Conservation (phyloP, 2,329 filamentous ascomycete species). For the Elsinoe perseae region DNA sequence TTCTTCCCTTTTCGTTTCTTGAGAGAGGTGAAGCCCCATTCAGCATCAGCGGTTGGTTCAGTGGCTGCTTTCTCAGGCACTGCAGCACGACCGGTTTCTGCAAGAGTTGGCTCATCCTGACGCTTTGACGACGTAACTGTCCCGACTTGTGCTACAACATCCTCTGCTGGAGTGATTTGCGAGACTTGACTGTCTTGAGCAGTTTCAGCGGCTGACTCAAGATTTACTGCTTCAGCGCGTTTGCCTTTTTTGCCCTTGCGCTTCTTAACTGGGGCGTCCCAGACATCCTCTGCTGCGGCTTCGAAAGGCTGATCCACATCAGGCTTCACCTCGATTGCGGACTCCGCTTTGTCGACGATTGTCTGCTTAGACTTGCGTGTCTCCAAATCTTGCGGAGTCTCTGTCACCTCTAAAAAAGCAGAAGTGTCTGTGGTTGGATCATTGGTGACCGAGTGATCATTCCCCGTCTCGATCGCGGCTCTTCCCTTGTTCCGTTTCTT, state of each 20-base stretch:
- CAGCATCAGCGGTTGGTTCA: slow-evolving; percentile 6
- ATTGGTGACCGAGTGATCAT: not conserved
- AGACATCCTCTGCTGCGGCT: slow-evolving; percentile 13
- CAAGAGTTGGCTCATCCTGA: not conserved
- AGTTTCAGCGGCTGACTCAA: slow-evolving; percentile 14
- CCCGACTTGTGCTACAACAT: not conserved
- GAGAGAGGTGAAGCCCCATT: slow-evolving; percentile 7
- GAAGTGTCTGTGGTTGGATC: not conserved
- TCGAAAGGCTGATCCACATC: not conserved
- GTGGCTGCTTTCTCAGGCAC: not conserved
- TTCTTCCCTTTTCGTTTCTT: slow-evolving; percentile 22
- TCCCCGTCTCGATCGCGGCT: not conserved
- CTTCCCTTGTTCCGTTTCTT: slow-evolving; percentile 23
- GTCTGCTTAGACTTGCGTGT: not conserved
- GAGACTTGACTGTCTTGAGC: not conserved
- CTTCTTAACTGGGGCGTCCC: slow-evolving; percentile 18
- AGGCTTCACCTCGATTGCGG: not conserved
- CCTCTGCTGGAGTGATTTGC: not conserved
- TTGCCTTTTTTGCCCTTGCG: slow-evolving; percentile 28
- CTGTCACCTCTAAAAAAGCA: slow-evolving; percentile 3
- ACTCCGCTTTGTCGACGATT: not conserved
- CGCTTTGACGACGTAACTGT: not conserved
- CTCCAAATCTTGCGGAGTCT: slow-evolving; percentile 1
- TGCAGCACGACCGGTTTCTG: not conserved
- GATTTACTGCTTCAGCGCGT: slow-evolving; percentile 13